Evolutionary conservation across 2,329 filamentous ascomycete genomes (phyloP).

Genomic region (Emmonsia crescens): DNA sequence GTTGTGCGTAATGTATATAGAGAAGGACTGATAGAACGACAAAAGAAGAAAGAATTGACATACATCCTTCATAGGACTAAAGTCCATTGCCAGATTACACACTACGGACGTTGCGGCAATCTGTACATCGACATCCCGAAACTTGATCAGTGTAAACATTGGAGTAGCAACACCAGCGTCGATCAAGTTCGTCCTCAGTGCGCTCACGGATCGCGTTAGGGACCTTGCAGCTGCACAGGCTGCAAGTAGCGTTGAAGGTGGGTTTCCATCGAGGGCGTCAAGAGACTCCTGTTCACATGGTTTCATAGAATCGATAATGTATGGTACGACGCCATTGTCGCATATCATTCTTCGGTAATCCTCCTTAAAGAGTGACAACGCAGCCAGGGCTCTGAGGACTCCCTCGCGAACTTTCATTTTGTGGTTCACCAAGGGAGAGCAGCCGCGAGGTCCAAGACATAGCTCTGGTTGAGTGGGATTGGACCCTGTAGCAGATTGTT

Average conservation of each 20-base stretch:
- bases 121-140: slow-evolving; percentile 66
- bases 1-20: neutral
- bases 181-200: slow-evolving; percentile 74
- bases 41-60: slow-evolving; percentile 25
- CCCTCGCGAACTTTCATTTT: slow-evolving; percentile 66
- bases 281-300: slow-evolving; percentile 32
- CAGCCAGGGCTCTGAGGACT: slow-evolving; percentile 67
- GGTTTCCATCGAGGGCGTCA: slow-evolving; percentile 56
- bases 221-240: slow-evolving; percentile 74
- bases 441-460: slow-evolving; percentile 50
- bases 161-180: slow-evolving; percentile 74
- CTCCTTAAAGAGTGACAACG: slow-evolving; percentile 70
- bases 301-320: slow-evolving; percentile 73
- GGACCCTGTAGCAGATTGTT: slow-evolving; percentile 6
- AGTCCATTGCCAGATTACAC: slow-evolving; percentile 75
- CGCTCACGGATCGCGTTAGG: slow-evolving; percentile 72
- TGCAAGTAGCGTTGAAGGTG: slow-evolving; percentile 65
- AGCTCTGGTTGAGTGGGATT: slow-evolving; percentile 26
- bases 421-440: slow-evolving; percentile 53
- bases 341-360: slow-evolving; percentile 73
- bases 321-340: slow-evolving; percentile 67
- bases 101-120: slow-evolving; percentile 76
- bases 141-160: slow-evolving; percentile 62
- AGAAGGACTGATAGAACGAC: slow-evolving; percentile 12
- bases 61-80: slow-evolving; percentile 84